Base-by-base conservation (phyloP, 2,329 filamentous ascomycete genomes). In the Fusarium torreyae region DNA sequence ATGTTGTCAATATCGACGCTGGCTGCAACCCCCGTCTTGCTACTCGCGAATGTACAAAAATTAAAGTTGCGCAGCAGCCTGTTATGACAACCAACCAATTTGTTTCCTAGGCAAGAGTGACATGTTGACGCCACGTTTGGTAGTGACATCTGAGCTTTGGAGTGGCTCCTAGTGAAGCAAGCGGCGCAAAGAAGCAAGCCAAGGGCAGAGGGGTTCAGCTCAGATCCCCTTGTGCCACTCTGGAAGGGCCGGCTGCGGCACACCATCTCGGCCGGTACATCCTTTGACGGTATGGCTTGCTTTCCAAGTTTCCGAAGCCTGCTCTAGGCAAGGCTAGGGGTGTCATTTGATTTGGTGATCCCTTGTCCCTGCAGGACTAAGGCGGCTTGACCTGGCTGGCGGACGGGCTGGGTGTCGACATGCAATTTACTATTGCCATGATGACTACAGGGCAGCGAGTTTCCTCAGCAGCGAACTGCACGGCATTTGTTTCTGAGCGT, bases 51-150 rank as follows among this genome's bases (percentile, higher is more conserved):
- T 31, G 22, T 48, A 38, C 31, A 52, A 42, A 56, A 48, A 48
- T 65, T 72, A 74, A 62, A 72, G 69, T 69, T 74, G 61, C 38
- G 34, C 51, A 58, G 56, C 63, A 57, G 61, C 57, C 57, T 64
- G 57, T 39, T 31, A 42, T 57, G 33, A 57, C 44, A 62, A 36
- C 66, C 66, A 73, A 60, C 46, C 65, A 59, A 46, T 60, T 45
- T 36, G 46, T 51, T 44, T 18, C 28, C 15, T 20, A 39, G 34
- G 18, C 38, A 42, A 53, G 43, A 58, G 51, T 62, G 57, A 49
- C 44, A 56, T 56, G 20, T 50, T 36, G 28, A 58, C 62, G 58
- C 65, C 58, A 71, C 58, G 20, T 26, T 58, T 18, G 28, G 65
- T 38, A 55, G 42, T 45, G 50, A 55, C 58, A 66, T 42, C 51